Evolutionary conservation across 2,329 filamentous ascomycete genomes (phyloP).

Genomic region (Talaromyces sp.): DNA sequence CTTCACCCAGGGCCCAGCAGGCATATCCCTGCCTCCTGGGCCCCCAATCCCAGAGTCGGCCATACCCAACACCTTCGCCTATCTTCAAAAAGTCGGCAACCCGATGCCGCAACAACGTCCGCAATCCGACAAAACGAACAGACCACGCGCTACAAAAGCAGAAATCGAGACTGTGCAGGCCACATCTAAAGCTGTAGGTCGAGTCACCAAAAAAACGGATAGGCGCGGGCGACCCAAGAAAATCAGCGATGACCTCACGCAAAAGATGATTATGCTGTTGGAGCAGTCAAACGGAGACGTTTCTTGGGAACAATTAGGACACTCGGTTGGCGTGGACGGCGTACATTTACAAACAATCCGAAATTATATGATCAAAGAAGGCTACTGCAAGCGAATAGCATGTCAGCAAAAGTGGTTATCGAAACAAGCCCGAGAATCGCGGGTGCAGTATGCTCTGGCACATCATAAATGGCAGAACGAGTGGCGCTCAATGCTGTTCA

Average conservation of each 20-base stretch:
- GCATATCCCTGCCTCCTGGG: slow-evolving; percentile 3
- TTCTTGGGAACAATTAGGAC: slow-evolving; percentile 19
- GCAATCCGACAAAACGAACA: slow-evolving; percentile 8
- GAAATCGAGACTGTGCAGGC: background rate
- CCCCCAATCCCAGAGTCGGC: slow-evolving; percentile 3
- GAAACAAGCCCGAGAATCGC: slow-evolving; percentile 15
- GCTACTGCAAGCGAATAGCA: slow-evolving; percentile 20
- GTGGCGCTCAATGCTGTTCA: slow-evolving; percentile 19
- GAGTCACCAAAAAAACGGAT: slow-evolving; percentile 16
- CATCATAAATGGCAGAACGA: slow-evolving; percentile 19
- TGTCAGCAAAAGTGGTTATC: slow-evolving; percentile 20
- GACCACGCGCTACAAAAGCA: slow-evolving; percentile 9
- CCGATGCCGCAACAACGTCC: slow-evolving; percentile 11
- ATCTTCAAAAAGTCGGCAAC: slow-evolving; percentile 14
- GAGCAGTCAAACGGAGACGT: slow-evolving; percentile 17
- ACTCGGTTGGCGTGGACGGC: slow-evolving; percentile 19
- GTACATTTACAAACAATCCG: slow-evolving; percentile 21
- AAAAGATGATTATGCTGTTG: slow-evolving; percentile 20
- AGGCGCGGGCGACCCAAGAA: slow-evolving; percentile 20
- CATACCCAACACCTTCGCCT: slow-evolving; percentile 13
- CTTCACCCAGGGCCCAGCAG: slow-evolving; percentile 8
- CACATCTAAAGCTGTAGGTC: slow-evolving; percentile 2
- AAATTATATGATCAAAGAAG: slow-evolving; percentile 21
- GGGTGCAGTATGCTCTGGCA: slow-evolving; percentile 19
- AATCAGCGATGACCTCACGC: slow-evolving; percentile 20